Percentiles rank a stretch among this genome's conserved stretches.
Evolutionary conservation across 805 yeast species (phyloP).

Genomic region (Peterozyma xylosa): DNA sequence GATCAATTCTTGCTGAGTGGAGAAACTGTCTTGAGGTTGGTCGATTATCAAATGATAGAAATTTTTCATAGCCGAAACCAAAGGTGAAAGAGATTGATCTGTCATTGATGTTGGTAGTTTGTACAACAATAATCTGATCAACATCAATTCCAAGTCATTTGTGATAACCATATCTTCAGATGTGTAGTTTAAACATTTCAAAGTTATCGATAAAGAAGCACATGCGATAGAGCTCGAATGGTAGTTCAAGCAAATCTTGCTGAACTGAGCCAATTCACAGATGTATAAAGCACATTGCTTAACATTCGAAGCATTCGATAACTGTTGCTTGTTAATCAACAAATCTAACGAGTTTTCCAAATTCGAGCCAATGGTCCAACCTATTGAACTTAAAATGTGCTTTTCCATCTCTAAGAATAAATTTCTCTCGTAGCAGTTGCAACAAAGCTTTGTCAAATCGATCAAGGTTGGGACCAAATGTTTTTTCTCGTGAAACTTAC

Average conservation of each 20-base stretch:
- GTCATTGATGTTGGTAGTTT: constrained; percentile 7
- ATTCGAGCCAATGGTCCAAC: constrained; percentile 63
- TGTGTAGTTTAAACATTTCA: constrained; percentile 34
- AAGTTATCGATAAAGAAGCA: constrained; percentile 41
- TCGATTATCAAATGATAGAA: background rate
- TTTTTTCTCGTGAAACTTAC: constrained; percentile 40
- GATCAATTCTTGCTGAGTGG: background rate
- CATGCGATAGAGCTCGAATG: constrained; percentile 38
- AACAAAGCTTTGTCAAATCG: constrained; percentile 47
- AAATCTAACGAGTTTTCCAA: constrained; percentile 59
- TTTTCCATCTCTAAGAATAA: constrained; percentile 63
- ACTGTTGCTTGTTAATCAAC: constrained; percentile 23
- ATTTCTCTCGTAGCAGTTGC: constrained; percentile 47
- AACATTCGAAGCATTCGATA: constrained; percentile 18
- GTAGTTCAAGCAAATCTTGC: constrained; percentile 45
- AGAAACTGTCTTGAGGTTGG: no score
- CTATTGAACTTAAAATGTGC: constrained; percentile 51
- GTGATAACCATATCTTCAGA: constrained; percentile 26
- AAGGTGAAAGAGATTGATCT: background rate
- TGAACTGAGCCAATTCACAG: constrained; percentile 61
- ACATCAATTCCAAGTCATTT: constrained; percentile 20
- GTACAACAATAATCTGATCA: constrained; percentile 12
- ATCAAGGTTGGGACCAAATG: constrained; percentile 49
- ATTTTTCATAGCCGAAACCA: background rate
- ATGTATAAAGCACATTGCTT: constrained; percentile 51